Percentiles rank a stretch among this genome's conserved stretches.
phyloP scores from a whole-genome alignment of 164 flowering plant genomes.

The Echeveria elegans region DNA sequence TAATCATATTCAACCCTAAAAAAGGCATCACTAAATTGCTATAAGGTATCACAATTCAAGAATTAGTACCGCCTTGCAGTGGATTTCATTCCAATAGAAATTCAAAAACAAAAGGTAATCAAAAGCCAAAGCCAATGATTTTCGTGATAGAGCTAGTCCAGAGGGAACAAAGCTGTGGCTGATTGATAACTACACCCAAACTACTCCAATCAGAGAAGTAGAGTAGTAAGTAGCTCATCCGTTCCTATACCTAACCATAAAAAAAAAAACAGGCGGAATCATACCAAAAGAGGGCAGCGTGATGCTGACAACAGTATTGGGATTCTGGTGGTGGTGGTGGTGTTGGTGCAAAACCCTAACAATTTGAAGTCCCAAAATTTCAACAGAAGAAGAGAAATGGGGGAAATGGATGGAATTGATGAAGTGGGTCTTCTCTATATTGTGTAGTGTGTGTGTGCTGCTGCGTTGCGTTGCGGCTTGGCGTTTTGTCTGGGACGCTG shows the following conservation, averaged over 20 bases:
- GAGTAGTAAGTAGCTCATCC: no score
- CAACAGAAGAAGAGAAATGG: not conserved
- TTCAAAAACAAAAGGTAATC: not conserved
- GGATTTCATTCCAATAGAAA: not conserved
- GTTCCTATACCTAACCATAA: not conserved
- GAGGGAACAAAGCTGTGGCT: not conserved
- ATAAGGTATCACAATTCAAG: not conserved
- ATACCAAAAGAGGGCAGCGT: not conserved
- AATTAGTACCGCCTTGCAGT: not conserved
- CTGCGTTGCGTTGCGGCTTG: not conserved
- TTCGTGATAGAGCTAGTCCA: not conserved
- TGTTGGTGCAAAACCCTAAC: not conserved
- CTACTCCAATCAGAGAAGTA: no score
- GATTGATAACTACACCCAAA: not conserved
- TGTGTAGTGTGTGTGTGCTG: not conserved
- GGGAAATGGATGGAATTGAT: not conserved
- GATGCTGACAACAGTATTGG: no score
- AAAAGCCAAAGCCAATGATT: not conserved
- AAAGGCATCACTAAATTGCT: conserved; percentile 27
- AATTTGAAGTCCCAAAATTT: no score
- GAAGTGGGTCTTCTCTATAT: no score
- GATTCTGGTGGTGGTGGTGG: no score
- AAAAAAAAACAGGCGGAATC: not conserved
- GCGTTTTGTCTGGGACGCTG: not conserved
- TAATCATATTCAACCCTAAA: conserved; percentile 61